Evolutionary conservation across 2,329 filamentous ascomycete genomes (phyloP).

Genomic region (Colletotrichum coccodes): DNA sequence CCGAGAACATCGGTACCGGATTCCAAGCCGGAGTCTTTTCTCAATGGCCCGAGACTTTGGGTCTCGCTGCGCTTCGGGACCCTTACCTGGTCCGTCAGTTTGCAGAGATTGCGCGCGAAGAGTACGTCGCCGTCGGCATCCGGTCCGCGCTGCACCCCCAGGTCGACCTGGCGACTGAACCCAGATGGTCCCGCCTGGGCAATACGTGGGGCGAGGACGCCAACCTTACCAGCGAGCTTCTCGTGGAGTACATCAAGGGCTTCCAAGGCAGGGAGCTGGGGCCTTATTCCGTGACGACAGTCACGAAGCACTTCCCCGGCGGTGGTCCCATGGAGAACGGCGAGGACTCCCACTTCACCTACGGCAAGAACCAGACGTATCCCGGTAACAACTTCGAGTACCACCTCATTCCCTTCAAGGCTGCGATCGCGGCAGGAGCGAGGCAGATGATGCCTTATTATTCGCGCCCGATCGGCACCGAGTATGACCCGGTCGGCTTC

Average conservation of each 20-base stretch:
- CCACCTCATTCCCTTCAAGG: constrained; percentile 60
- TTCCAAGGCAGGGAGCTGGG: constrained; percentile 58
- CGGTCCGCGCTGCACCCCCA: constrained; percentile 60
- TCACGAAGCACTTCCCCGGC: constrained; percentile 65
- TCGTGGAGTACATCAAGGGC: constrained; percentile 57
- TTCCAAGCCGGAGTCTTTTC: constrained; percentile 56
- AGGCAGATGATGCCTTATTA: constrained; percentile 65
- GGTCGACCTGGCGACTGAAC: constrained; percentile 61
- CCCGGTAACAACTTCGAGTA: constrained; percentile 61
- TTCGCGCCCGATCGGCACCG: constrained; percentile 56
- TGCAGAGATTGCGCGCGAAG: constrained; percentile 59
- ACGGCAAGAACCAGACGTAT: constrained; percentile 62
- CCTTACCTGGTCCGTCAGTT: constrained; percentile 55
- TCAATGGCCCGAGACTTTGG: constrained; percentile 62
- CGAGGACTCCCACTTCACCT: constrained; percentile 62
- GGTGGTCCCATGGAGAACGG: constrained; percentile 59
- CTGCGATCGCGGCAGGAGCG: constrained; percentile 58
- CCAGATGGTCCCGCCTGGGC: constrained; percentile 58
- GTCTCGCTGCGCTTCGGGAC: constrained; percentile 59
- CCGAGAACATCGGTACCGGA: constrained; percentile 53
- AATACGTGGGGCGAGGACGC: constrained; percentile 61
- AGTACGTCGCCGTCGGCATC: constrained; percentile 54
- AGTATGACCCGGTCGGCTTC: constrained; percentile 59
- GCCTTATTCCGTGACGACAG: constrained; percentile 53
- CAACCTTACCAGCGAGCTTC: constrained; percentile 46